Percentiles rank a stretch among this genome's conserved stretches.
These are phyloP conservation scores for Xylariaceae sp. DNA, from an alignment of 2,329 filamentous ascomycete genomes.

Conservation along the genomic window DNA sequence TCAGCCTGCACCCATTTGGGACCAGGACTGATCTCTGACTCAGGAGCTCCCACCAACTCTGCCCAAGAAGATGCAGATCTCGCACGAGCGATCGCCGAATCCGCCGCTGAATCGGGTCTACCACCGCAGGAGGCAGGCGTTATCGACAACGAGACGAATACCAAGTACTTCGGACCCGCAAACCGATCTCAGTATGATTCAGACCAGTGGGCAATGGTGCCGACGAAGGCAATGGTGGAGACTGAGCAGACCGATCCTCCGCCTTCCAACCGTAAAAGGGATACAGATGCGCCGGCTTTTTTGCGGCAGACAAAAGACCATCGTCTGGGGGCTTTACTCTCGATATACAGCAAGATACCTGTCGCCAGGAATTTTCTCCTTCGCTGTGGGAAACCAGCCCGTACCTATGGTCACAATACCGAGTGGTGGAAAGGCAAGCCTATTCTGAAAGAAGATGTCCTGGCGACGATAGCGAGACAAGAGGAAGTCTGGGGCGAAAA, in stretches of 20 bases:
- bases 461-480: slow-evolving; percentile 42
- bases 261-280: slow-evolving; percentile 53
- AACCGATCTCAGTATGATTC: slow-evolving; percentile 61
- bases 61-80: slow-evolving; percentile 62
- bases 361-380: slow-evolving; percentile 62
- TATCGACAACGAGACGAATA: slow-evolving; percentile 45
- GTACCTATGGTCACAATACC: slow-evolving; percentile 59
- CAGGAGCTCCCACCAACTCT: slow-evolving; percentile 46
- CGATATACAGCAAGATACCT: slow-evolving; percentile 66
- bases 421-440: slow-evolving; percentile 67
- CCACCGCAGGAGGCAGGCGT: slow-evolving; percentile 59
- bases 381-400: slow-evolving; percentile 46
- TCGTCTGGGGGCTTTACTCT: slow-evolving; percentile 59
- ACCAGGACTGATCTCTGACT: slow-evolving; percentile 35
- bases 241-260: slow-evolving; percentile 45
- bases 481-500: slow-evolving; percentile 42
- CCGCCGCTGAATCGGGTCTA: slow-evolving; percentile 58
- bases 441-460: slow-evolving; percentile 51
- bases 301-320: slow-evolving; percentile 49
- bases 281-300: slow-evolving; percentile 56
- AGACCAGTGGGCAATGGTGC: slow-evolving; percentile 65
- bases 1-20: slow-evolving; percentile 29
- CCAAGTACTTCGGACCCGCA: slow-evolving; percentile 65
- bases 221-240: slow-evolving; percentile 40
- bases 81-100: slow-evolving; percentile 61